Percentiles rank a stretch among this genome's conserved stretches.
Conservation (phyloP, 345 rosid genomes). For the Excoecaria agallocha region DNA sequence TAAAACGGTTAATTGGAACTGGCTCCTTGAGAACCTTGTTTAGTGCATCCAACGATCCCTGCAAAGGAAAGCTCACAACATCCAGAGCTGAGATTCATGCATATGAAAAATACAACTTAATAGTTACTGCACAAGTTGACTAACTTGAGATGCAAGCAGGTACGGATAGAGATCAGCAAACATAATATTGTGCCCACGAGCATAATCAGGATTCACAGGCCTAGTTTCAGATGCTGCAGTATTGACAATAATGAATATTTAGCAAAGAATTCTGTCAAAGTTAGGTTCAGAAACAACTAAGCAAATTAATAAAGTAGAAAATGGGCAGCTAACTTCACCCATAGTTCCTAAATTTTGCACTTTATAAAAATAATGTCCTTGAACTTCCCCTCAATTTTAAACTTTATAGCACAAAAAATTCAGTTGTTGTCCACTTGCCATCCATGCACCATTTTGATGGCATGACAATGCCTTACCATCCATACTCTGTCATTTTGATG, state of each 20-base stretch:
- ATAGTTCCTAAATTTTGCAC: no score
- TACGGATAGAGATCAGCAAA: conserved; percentile 73
- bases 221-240: conserved; percentile 61
- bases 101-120: neutral
- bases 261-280: conserved; percentile 1
- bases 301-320: neutral
- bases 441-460: no score
- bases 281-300: neutral
- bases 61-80: conserved; percentile 25
- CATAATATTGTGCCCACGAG: conserved; percentile 61
- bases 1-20: conserved; percentile 75
- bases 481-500: no score
- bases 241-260: neutral
- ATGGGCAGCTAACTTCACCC: no score
- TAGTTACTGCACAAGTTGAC: conserved; percentile 7
- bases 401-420: no score
- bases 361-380: no score
- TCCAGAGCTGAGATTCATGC: conserved; percentile 8
- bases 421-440: no score
- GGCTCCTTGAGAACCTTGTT: conserved; percentile 73
- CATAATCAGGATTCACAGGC: conserved; percentile 70
- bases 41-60: conserved; percentile 82
- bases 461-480: no score
- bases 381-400: no score
- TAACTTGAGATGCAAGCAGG: conserved; percentile 76